Evolutionary conservation across 2,329 filamentous ascomycete genomes (phyloP).

Genomic region (Macroventuria anomochaeta): DNA sequence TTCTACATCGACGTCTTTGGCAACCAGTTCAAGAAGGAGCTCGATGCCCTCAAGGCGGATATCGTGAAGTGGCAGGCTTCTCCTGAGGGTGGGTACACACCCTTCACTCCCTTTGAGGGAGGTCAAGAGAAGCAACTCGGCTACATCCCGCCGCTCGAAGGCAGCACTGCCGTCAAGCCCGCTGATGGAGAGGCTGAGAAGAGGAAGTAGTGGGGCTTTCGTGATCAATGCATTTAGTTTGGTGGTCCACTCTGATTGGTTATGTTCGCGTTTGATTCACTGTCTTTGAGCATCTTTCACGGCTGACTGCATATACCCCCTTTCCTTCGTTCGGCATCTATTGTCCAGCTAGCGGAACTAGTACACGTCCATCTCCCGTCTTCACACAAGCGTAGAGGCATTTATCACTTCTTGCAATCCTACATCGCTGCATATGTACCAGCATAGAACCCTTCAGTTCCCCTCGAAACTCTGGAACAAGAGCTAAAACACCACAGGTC

Average conservation of each 20-base stretch:
- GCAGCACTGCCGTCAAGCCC: slow-evolving; percentile 32
- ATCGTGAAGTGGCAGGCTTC: slow-evolving; percentile 81
- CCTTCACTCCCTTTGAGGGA: slow-evolving; percentile 32
- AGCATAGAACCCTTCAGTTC: neutral
- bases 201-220: slow-evolving; percentile 22
- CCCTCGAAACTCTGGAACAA: neutral
- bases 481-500: slow-evolving; percentile 55
- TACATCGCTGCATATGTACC: neutral
- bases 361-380: neutral
- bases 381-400: neutral
- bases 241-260: slow-evolving; percentile 1
- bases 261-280: neutral
- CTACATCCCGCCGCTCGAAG: slow-evolving; percentile 40
- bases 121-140: slow-evolving; percentile 35
- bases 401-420: neutral
- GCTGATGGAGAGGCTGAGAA: slow-evolving; percentile 27
- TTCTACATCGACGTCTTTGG: slow-evolving; percentile 99
- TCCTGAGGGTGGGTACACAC: slow-evolving; percentile 30
- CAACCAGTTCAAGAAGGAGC: slow-evolving; percentile 93
- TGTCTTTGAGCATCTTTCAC: slow-evolving; percentile 1
- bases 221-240: neutral
- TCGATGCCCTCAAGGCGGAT: slow-evolving; percentile 86
- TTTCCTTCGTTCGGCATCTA: slow-evolving; percentile 9
- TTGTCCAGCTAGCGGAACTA: neutral
- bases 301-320: slow-evolving; percentile 10